These are phyloP conservation scores for Closterium sp. DNA, from an alignment of 139 green algal species.

Conservation along the genomic window DNA sequence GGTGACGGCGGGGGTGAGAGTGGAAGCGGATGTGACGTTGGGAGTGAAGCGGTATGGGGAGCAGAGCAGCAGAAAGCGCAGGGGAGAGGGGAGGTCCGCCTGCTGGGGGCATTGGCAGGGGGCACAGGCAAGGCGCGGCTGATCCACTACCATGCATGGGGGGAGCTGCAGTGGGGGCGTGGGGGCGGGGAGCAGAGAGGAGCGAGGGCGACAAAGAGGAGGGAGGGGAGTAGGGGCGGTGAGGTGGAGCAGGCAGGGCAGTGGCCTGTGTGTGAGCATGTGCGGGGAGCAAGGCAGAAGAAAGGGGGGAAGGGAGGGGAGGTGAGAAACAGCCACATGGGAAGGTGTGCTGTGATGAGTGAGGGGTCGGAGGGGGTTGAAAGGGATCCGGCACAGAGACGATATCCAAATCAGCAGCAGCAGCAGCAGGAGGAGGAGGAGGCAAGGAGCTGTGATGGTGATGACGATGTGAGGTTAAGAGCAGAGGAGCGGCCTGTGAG, in stretches of 20 bases:
- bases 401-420: neutral
- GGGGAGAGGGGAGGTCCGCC: neutral
- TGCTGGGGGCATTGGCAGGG: neutral
- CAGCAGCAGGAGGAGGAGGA: neutral
- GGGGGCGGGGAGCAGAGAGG: neutral
- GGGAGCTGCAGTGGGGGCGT: neutral
- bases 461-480: neutral
- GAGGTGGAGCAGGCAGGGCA: neutral
- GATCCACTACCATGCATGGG: conserved; percentile 32
- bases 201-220: neutral
- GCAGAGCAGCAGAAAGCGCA: neutral
- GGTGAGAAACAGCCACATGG: neutral
- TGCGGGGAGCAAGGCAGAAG: conserved; percentile 9
- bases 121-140: conserved; percentile 7
- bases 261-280: neutral
- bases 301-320: neutral
- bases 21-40: neutral
- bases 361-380: neutral
- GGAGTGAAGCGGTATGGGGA: neutral
- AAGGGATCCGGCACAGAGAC: neutral
- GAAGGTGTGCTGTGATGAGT: neutral
- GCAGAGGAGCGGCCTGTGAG: neutral
- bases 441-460: neutral
- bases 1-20: neutral
- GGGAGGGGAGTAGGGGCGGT: neutral